Percentiles rank a stretch among this genome's conserved stretches.
phyloP scores from a whole-genome alignment of 2,329 filamentous ascomycete genomes.

The Fusarium redolens region DNA sequence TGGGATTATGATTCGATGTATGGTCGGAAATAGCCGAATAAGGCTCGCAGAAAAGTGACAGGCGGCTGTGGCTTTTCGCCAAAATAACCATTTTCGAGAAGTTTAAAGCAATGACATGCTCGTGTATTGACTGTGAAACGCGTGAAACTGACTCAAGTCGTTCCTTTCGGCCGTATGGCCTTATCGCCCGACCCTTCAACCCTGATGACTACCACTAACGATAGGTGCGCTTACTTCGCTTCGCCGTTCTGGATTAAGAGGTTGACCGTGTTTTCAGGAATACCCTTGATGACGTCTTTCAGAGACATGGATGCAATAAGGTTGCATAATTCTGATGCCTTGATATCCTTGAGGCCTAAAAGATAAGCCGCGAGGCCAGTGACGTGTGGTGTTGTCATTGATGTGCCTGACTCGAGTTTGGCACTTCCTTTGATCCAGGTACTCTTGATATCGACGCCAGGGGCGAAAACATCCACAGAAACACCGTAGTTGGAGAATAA shows the following conservation, averaged over 20 bases:
- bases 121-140: conserved; percentile 17
- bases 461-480: conserved; percentile 3
- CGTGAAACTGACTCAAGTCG: conserved; percentile 4
- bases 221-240: conserved; percentile 10
- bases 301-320: not conserved
- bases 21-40: conserved; percentile 15
- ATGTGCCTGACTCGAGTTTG: not conserved
- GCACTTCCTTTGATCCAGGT: not conserved
- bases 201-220: not conserved
- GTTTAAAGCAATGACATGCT: conserved; percentile 19
- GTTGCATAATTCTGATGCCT: not conserved
- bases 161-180: not conserved
- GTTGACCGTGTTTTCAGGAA: not conserved
- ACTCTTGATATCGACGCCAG: not conserved
- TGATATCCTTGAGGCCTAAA: not conserved
- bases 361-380: not conserved
- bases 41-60: not conserved
- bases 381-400: not conserved
- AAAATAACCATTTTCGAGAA: conserved; percentile 10
- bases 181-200: not conserved
- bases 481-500: not conserved
- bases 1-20: not conserved
- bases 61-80: conserved; percentile 12
- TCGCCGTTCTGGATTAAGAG: not conserved
- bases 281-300: not conserved